These are phyloP conservation scores for Apostasia ramifera DNA, from an alignment of 106 monocot species.

Conservation along the genomic window DNA sequence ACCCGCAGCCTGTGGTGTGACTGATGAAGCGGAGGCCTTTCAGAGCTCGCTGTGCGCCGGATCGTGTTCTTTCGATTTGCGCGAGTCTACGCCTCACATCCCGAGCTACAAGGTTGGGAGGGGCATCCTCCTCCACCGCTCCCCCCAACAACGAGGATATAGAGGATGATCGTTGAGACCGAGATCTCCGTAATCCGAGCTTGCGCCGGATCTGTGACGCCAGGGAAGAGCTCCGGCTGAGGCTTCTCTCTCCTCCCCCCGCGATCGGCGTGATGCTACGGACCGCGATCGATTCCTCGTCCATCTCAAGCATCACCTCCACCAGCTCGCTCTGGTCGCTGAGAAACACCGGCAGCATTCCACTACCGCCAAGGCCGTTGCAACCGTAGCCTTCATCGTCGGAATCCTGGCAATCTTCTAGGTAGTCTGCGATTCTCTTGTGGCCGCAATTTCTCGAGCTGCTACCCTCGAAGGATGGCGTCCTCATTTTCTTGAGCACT, in stretches of 20 bases:
- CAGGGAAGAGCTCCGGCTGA: conserved; percentile 52
- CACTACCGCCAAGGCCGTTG: conserved; percentile 9
- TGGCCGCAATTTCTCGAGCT: conserved; percentile 9
- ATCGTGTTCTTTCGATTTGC: conserved; percentile 48
- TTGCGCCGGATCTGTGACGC: conserved; percentile 57
- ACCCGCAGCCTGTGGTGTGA: conserved; percentile 22
- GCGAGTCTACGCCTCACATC: conserved; percentile 47
- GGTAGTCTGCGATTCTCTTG: conserved; percentile 49
- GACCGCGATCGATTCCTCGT: conserved; percentile 58
- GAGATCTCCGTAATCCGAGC: conserved; percentile 59
- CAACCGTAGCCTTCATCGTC: conserved; percentile 18
- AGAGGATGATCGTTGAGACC: conserved; percentile 28
- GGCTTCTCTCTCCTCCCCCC: not conserved
- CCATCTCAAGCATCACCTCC: conserved; percentile 79
- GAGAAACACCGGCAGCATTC: conserved; percentile 37
- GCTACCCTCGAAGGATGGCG: no score
- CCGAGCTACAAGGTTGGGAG: conserved; percentile 27
- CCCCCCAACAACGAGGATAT: conserved; percentile 19
- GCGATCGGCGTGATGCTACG: conserved; percentile 45
- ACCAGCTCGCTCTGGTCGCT: conserved; percentile 44
- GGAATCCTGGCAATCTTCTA: conserved; percentile 31
- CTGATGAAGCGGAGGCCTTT: conserved; percentile 71
- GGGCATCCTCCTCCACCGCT: not conserved
- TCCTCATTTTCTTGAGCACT: no score
- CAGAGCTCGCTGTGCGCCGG: conserved; percentile 59